Evolutionary conservation across 2,329 filamentous ascomycete species (phyloP), one percentile per base, ranked within the genome.

Genomic region (Sporothrix protearum): DNA sequence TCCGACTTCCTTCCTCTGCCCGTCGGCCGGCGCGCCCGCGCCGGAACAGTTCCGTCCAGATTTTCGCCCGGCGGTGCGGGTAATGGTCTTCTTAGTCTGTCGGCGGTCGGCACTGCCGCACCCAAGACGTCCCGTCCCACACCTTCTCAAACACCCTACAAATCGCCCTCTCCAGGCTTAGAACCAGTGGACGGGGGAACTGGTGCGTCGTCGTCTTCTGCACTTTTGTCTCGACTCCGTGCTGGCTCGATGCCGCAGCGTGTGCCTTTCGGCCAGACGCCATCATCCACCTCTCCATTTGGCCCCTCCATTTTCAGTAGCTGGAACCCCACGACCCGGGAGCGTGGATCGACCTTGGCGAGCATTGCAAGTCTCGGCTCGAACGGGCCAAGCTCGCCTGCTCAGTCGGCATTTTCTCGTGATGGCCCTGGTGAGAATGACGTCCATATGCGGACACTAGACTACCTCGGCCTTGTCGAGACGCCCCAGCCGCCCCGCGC

Each of bases 241-340:
- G 94, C 95, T 68, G 95, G 95, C 14, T 97, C 95, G 36, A 94
- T 97, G 92, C 95, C 95, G 63, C 95, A 97, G 80, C 89, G 93
- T 73, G 89, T 90, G 75, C 92, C 89, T 53, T 91, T 91, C 74
- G 69, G 59, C 45, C 86, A 76, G 80, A 82, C 78, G 78, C 86
- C 86, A 1, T 84, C 85, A 45, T 83, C 83, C 12, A 83, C 79
- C 75, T 88, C 87, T 69, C 93, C 94, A 0, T 97, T 98, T 78
- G 95, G 95, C 0, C 92, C 92, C 30, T 94, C 93, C 25, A 88
- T 97, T 73, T 98, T 98, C 81, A 94, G 92, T 76, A 93, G 89
- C 78, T 98, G 95, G 94, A 88, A 92, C 74, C 87, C 87, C 2
- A 83, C 82, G 55, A 90, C 89, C 39, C 90, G 95, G 72, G 93